Evolutionary conservation across 2,329 filamentous ascomycete genomes (phyloP).

Genomic region (Cladosporium sp.): DNA sequence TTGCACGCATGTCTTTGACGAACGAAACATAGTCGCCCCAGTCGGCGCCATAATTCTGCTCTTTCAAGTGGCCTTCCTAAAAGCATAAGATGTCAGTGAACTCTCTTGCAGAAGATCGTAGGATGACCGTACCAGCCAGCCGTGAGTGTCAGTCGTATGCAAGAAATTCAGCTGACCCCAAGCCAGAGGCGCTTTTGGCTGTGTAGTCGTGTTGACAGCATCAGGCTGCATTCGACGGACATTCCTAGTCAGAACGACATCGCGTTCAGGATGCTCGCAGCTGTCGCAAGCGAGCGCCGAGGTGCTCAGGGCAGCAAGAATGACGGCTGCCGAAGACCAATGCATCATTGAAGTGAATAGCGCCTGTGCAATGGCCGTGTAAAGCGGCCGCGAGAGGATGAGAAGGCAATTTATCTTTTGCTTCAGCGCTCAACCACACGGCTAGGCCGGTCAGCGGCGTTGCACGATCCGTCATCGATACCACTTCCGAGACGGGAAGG

Average conservation of each 20-base stretch:
- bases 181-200: conserved; percentile 43
- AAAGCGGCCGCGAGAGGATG: not conserved
- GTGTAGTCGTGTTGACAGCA: conserved; percentile 36
- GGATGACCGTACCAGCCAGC: conserved; percentile 46
- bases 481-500: no score
- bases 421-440: not conserved
- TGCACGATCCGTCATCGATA: no score
- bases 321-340: conserved; percentile 18
- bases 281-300: conserved; percentile 29
- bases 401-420: not conserved
- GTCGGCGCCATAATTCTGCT: conserved; percentile 61
- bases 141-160: conserved; percentile 60
- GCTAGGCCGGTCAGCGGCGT: not conserved
- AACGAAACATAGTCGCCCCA: conserved; percentile 64
- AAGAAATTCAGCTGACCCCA: conserved; percentile 65
- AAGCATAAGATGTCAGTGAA: not conserved
- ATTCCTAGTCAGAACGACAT: conserved; percentile 39
- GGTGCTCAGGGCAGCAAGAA: not conserved
- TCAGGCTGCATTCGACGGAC: conserved; percentile 44
- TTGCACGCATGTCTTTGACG: conserved; percentile 55
- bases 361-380: not conserved
- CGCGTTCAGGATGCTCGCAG: conserved; percentile 39
- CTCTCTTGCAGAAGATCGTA: not conserved
- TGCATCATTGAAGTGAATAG: not conserved
- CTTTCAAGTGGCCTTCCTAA: conserved; percentile 43